A percentile compares a stretch with the other conserved stretches of the same genome.
phyloP scores from a whole-genome alignment of 2,329 filamentous ascomycete species.

The Sclerotinia minor region DNA sequence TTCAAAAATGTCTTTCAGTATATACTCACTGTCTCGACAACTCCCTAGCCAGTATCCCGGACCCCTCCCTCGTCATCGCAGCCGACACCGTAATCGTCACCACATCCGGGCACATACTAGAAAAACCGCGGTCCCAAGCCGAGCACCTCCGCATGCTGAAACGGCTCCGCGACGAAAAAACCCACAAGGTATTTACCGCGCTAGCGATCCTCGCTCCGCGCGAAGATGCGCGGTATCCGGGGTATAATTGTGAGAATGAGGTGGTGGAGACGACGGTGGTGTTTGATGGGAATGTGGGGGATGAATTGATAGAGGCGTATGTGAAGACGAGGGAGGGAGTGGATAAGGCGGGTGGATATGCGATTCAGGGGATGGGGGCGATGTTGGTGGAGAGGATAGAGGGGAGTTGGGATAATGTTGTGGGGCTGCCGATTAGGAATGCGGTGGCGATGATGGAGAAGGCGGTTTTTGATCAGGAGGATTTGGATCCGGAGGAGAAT shows the following conservation, averaged over 20 bases:
- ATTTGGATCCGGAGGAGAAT: conserved; percentile 52
- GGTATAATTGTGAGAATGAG: conserved; percentile 77
- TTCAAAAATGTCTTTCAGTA: conserved; percentile 78
- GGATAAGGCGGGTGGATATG: conserved; percentile 96
- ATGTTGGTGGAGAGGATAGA: conserved; percentile 88
- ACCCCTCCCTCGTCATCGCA: conserved; percentile 82
- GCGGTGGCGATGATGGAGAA: conserved; percentile 82
- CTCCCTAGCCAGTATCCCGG: conserved; percentile 47
- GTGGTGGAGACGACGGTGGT: conserved; percentile 91
- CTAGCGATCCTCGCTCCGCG: conserved; percentile 82
- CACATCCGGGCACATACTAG: conserved; percentile 72
- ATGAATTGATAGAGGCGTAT: conserved; percentile 83
- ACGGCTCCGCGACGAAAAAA: conserved; percentile 71
- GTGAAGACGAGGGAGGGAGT: conserved; percentile 85
- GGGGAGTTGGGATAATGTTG: conserved; percentile 89
- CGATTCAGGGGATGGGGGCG: conserved; percentile 83
- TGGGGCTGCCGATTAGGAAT: conserved; percentile 80
- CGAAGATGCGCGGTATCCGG: conserved; percentile 76
- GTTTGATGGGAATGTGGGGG: conserved; percentile 73
- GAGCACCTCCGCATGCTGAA: conserved; percentile 85
- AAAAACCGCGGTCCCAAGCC: conserved; percentile 82
- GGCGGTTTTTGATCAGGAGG: conserved; percentile 74
- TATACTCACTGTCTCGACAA: conserved; percentile 45
- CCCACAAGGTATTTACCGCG: conserved; percentile 83
- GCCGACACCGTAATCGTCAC: conserved; percentile 90